Conservation (phyloP, 2,329 filamentous ascomycete genomes). For the Byssochlamys sp. region DNA sequence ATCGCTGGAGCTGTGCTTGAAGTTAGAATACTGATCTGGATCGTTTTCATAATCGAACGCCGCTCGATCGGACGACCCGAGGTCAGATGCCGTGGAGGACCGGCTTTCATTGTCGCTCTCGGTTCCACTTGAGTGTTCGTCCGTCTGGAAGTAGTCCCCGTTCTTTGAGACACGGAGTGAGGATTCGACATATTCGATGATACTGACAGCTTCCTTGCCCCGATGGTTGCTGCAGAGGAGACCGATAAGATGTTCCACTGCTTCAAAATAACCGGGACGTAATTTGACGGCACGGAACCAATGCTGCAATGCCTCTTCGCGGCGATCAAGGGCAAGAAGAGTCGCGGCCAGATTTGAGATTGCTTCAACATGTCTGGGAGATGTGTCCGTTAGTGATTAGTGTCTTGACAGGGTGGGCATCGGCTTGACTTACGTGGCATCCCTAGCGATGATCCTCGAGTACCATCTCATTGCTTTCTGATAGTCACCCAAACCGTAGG, state of each 20-base stretch:
- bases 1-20: slow-evolving; percentile 19
- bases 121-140: slow-evolving; percentile 50
- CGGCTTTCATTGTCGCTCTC: slow-evolving; percentile 49
- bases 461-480: slow-evolving; percentile 52
- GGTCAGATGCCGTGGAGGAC: slow-evolving; percentile 42
- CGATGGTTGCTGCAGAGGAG: slow-evolving; percentile 73
- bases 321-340: slow-evolving; percentile 69
- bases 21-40: slow-evolving; percentile 17
- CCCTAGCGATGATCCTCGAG: slow-evolving; percentile 47
- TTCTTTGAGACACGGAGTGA: slow-evolving; percentile 50
- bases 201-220: slow-evolving; percentile 71
- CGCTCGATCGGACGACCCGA: slow-evolving; percentile 46
- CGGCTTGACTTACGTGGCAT: slow-evolving; percentile 40
- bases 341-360: slow-evolving; percentile 89
- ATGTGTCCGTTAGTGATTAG: slow-evolving; percentile 10
- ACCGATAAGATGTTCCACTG: slow-evolving; percentile 85
- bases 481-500: slow-evolving; percentile 81
- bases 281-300: slow-evolving; percentile 78
- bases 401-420: not conserved
- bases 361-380: slow-evolving; percentile 70
- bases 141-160: slow-evolving; percentile 39
- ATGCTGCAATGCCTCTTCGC: slow-evolving; percentile 71
- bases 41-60: slow-evolving; percentile 49
- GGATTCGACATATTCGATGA: slow-evolving; percentile 76
- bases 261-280: slow-evolving; percentile 82